Percentiles rank a stretch among this genome's conserved stretches.
phyloP scores from a whole-genome alignment of 2,329 filamentous ascomycete species.

The Penicillium brevicompactum region DNA sequence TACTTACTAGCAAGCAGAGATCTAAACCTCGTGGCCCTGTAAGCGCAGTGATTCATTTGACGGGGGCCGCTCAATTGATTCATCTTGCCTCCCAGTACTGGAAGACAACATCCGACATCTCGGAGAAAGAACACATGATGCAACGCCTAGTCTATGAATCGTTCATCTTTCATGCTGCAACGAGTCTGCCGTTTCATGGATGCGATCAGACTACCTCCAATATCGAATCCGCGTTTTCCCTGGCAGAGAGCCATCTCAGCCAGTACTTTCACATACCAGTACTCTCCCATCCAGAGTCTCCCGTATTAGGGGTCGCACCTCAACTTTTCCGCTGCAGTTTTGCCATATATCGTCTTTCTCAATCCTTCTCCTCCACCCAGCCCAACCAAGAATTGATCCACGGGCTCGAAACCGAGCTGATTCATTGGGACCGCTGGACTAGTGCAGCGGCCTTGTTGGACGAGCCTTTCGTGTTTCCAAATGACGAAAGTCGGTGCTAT shows the following conservation, averaged over 20 bases:
- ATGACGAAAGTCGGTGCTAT: neutral
- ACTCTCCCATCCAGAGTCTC: slow-evolving; percentile 13
- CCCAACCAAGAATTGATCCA: neutral
- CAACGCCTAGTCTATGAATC: slow-evolving; percentile 24
- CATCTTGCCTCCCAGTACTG: slow-evolving; percentile 6
- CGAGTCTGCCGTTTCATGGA: slow-evolving; percentile 27
- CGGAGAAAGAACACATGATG: slow-evolving; percentile 8
- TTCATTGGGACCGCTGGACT: neutral
- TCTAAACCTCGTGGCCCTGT: slow-evolving; percentile 18
- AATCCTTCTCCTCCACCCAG: neutral
- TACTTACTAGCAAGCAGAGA: slow-evolving; percentile 9
- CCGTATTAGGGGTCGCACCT: slow-evolving; percentile 24
- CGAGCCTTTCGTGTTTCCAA: neutral
- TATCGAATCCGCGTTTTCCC: slow-evolving; percentile 22
- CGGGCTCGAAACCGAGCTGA: slow-evolving; percentile 5
- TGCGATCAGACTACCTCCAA: neutral
- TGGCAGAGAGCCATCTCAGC: slow-evolving; percentile 15
- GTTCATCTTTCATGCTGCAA: slow-evolving; percentile 31
- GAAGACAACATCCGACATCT: neutral
- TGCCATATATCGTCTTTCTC: slow-evolving; percentile 13
- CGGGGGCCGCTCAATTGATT: slow-evolving; percentile 25
- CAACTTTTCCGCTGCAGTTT: slow-evolving; percentile 24
- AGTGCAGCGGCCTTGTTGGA: neutral
- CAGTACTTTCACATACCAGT: slow-evolving; percentile 3
- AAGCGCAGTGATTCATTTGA: slow-evolving; percentile 24